Base-by-base conservation (phyloP, 495 filamentous ascomycete genomes). In the Xylona heveae region DNA sequence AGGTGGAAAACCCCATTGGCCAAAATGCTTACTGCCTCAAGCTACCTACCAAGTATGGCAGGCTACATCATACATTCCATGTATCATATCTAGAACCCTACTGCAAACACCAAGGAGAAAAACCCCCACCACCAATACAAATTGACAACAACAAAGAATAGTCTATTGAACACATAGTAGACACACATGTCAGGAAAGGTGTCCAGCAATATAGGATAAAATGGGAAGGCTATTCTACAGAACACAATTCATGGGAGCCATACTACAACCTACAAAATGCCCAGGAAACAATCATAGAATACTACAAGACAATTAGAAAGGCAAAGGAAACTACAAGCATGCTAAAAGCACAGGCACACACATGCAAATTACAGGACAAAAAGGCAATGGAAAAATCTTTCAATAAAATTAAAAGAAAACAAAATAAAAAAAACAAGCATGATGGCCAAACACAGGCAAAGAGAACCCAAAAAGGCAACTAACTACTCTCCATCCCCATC, bases 11-110 rank as follows among this genome's bases (percentile, higher is more conserved):
- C 5, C 6, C 19, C 5, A 22, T 35, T 3, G 10, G 26, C 3
- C 16, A 10, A 4, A 15, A 33, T 6, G 25, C 32, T 5, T 31
- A 33, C 9, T 5, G 10, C 2, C 13, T 37, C 2, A 19, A 32
- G 3, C 28, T 37, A 9, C 25, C 25, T 3, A 19, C 17, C 7
- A 14, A 16, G 2, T 3, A 2, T 6, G 5, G 4, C 5, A 37
- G 20, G 8, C 12, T 37, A 5, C 32, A 37, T 7, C 35, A 25
- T 5, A 28, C 33, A 15, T 37, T 37, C 35, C 35, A 37, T 17
- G 32, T 37, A 10, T 32, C 27, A 13, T 18, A 20, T 3, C 13
- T 37, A 13, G 29, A 37, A 24, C 32, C 16, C 1, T 37, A 37
- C n/a, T n/a, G n/a, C 3, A 10, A 25, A 25, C 23, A 13, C 23